Base-by-base conservation (phyloP, 805 yeast species). In the Candida nemodendra region DNA sequence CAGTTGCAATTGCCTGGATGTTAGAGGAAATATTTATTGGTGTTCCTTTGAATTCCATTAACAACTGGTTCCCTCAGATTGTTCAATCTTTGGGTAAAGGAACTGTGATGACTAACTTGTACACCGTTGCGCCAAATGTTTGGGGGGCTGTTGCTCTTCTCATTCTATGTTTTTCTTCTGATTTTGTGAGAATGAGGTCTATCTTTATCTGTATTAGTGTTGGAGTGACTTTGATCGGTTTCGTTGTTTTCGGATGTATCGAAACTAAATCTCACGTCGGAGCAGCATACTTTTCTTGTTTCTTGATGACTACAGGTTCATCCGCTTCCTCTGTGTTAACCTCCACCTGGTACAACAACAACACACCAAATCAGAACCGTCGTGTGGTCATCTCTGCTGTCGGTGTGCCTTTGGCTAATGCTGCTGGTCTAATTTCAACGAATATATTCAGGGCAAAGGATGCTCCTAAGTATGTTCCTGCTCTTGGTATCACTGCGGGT, bases 341-440 rank as follows among this genome's bases (percentile, higher is more conserved):
- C 1, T 70, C 76, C 1, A 68, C 76, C 1, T 72, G 77, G 78
- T 72, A 69, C 45, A 69, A 66, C 37, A 72, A 72, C 50, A 72
- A 72, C 27, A 69, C 69, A 2, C 74, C 76, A 4, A 68, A 69
- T 38, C 69, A 62, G 36, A 66, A 64, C 35, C 56, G 74, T 30
- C 64, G 77, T 39, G 74, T 68, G 9, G 72, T 70, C 15, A 55
- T 72, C 29, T 63, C 73, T 5, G 71, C 76, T 4, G 66, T 71
- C 14, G 76, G 75, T 30, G 70, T 76, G 46, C 79, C 79, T 3
- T 63, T 75, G 39, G 80, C 79, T 15, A 76, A 76, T 47, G 69
- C 75, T 27, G 79, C 79, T 30, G 81, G 81, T 39, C 68, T 76
- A 40, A 71, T 76, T 32, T 67, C 81, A 4, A 66, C 77, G 18